Percentiles rank a stretch among this genome's conserved stretches.
Conservation (phyloP, 2,329 filamentous ascomycete species). For the Daldinia eschscholtzii region DNA sequence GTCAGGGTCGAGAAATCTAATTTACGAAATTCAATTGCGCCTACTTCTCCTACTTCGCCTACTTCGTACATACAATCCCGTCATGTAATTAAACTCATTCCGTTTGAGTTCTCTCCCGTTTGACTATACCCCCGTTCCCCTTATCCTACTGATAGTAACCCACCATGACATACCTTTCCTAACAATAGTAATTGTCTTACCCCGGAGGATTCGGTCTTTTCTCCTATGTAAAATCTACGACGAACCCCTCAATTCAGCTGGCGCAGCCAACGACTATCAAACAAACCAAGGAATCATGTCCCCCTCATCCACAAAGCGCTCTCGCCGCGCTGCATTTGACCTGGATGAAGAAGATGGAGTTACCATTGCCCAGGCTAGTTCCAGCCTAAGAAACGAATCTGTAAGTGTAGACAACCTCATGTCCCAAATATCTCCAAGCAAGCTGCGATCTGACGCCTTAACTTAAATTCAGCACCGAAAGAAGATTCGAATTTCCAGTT, state of each 20-base stretch:
- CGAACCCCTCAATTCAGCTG: slow-evolving; percentile 2
- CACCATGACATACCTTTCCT: slow-evolving; percentile 3
- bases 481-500: slow-evolving; percentile 55
- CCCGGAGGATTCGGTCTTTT: slow-evolving; percentile 17
- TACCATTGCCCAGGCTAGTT: slow-evolving; percentile 57
- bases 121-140: neutral
- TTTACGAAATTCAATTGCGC: slow-evolving; percentile 2
- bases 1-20: slow-evolving; percentile 4
- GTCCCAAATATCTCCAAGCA: slow-evolving; percentile 15
- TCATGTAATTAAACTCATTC: slow-evolving; percentile 3
- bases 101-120: neutral
- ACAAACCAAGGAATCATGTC: slow-evolving; percentile 44
- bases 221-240: slow-evolving; percentile 15
- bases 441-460: slow-evolving; percentile 20
- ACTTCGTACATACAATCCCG: neutral
- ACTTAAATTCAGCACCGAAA: slow-evolving; percentile 53
- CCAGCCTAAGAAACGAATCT: slow-evolving; percentile 55
- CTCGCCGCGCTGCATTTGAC: slow-evolving; percentile 53
- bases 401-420: slow-evolving; percentile 52
- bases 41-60: neutral
- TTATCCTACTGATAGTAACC: slow-evolving; percentile 6
- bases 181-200: slow-evolving; percentile 31
- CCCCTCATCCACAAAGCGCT: slow-evolving; percentile 57
- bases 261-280: neutral
- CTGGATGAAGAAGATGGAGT: slow-evolving; percentile 51